Base-by-base conservation (phyloP, 192 early-diverging fungal species). In the Coemansia pectinata region DNA sequence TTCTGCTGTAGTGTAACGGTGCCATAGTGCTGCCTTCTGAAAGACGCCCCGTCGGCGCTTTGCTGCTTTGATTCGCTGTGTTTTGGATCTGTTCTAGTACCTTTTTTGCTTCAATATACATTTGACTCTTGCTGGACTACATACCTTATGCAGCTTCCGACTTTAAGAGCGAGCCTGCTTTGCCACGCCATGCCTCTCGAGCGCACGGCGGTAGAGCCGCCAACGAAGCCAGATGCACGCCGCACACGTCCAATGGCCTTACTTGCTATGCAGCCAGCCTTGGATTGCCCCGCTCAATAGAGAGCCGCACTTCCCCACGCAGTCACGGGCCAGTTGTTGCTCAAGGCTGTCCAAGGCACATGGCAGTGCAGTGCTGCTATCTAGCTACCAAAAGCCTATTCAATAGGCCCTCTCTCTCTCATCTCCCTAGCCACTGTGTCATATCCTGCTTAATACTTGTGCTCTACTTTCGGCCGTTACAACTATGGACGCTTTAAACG, bases 401-500 rank as follows among this genome's bases (percentile, higher is more conserved):
- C 12, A 3, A 14, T 52, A 9, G 19, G 8, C 50, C 50, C 23
- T 19, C 23, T 52, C 55, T 58, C 15, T 9, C 15, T 45, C 23
- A 15, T 10, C 25, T 55, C 29, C 33, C 29, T 17, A n/a, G 29
- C 15, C 14, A 15, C 47, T 48, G 47, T 48, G 19, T 48, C 19
- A 23, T 48, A 48, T 7, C 12, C 27, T 29, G 25, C 52, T 27
- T 58, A 33, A 34, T 34, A 58, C 29, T 33, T 17, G 29, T 11
- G 29, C 31, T n/a, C 27, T 59, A 57, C 6, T n/a, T 8, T 11
- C 14, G 23, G 19, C 47, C 47, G 29, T 33, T 48, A 29, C 57
- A 61, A 39, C 55, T 15, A 73, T 62, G 60, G 66, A 68, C 31
- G 34, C 66, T n/a, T 62, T 84, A 48, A 78, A 76, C 58, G 42